Percentiles rank a stretch among this genome's conserved stretches.
Conservation (phyloP, 1,284 basidiomycete genomes). For the Puccinia sorghi region DNA sequence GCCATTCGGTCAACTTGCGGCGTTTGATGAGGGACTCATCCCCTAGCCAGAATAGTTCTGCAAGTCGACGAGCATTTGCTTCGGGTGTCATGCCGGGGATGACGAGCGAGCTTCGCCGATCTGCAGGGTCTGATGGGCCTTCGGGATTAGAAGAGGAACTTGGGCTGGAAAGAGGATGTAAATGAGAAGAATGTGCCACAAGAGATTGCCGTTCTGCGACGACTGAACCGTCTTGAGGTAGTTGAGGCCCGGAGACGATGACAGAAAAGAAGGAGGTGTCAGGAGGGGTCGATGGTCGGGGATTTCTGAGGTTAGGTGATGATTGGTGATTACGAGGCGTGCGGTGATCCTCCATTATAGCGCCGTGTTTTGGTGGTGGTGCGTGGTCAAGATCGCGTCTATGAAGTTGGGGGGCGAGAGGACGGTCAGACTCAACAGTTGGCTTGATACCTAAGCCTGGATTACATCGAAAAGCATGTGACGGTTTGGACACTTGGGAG, state of each 20-base stretch:
- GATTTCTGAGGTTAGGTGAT: constrained; percentile 18
- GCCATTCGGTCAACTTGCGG: constrained; percentile 93
- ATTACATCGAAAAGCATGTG: not conserved
- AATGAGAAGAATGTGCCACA: not conserved
- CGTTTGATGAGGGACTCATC: constrained; percentile 78
- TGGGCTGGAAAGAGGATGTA: not conserved
- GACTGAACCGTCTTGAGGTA: not conserved
- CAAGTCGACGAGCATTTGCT: constrained; percentile 70
- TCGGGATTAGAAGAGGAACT: not conserved
- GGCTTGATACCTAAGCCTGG: constrained; percentile 11
- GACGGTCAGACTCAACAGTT: not conserved
- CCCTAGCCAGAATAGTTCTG: constrained; percentile 79
- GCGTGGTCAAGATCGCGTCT: constrained; percentile 5
- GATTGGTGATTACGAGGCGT: constrained; percentile 40
- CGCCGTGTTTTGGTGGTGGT: not conserved
- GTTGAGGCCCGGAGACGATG: constrained; percentile 15
- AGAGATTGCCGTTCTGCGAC: not conserved
- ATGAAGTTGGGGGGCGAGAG: constrained; percentile 7
- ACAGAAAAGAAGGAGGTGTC: constrained; percentile 27
- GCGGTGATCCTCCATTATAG: not conserved
- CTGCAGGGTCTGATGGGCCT: not conserved
- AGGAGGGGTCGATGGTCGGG: constrained; percentile 7
- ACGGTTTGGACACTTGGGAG: not conserved
- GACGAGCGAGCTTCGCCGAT: constrained; percentile 3
- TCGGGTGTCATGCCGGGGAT: constrained; percentile 59